These are phyloP conservation scores for Verticillium nonalfalfae DNA, from an alignment of 2,329 filamentous ascomycete species.

Conservation along the genomic window DNA sequence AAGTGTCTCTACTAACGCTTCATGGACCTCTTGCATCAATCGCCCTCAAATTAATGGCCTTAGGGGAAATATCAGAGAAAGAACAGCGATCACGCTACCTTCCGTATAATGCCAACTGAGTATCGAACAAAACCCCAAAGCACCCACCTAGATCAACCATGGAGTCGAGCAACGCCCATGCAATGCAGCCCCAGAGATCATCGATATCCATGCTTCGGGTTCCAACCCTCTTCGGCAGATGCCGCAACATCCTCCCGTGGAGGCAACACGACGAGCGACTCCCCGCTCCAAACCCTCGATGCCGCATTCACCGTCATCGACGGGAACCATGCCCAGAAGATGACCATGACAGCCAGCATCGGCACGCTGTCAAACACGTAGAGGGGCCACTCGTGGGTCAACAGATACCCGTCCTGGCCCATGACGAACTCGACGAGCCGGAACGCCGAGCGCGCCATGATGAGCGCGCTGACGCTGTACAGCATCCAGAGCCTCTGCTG, in stretches of 20 bases:
- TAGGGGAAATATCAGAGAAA: no score
- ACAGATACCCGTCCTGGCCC: conserved; percentile 31
- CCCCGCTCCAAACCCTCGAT: background rate
- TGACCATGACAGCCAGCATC: conserved; percentile 25
- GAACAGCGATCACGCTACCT: no score
- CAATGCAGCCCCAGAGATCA: background rate
- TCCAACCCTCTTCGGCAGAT: background rate
- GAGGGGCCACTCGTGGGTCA: conserved; percentile 32
- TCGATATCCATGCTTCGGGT: background rate
- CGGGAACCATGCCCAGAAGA: conserved; percentile 14
- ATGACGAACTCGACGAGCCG: conserved; percentile 41
- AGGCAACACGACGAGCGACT: background rate
- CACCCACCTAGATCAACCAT: no score
- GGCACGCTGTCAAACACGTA: conserved; percentile 35
- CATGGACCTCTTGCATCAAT: no score
- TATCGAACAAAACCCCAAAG: no score
- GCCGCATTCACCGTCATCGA: conserved; percentile 5
- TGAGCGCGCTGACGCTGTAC: conserved; percentile 2
- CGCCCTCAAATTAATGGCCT: no score
- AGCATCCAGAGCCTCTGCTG: conserved; percentile 4
- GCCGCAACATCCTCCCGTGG: background rate
- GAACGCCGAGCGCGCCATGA: conserved; percentile 36
- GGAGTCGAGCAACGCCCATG: no score
- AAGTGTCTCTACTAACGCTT: no score
- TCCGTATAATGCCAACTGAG: no score